Conservation (phyloP, 2,329 filamentous ascomycete genomes). For the Alternaria alternata region DNA sequence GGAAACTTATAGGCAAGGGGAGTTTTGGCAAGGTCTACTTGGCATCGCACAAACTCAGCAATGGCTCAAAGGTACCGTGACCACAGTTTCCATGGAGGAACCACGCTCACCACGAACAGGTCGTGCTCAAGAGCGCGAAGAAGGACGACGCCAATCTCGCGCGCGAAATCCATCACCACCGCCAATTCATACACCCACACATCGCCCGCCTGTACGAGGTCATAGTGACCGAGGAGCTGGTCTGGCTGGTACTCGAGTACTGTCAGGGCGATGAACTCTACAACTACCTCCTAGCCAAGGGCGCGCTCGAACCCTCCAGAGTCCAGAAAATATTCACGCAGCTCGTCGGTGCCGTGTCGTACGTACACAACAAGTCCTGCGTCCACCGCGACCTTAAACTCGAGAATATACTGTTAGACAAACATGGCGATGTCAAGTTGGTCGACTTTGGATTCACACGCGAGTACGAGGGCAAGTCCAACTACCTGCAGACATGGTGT, state of each 20-base stretch:
- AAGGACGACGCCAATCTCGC: conserved; percentile 96
- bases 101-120: conserved; percentile 62
- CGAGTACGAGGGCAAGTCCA: conserved; percentile 94
- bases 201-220: conserved; percentile 97
- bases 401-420: conserved; percentile 95
- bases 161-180: conserved; percentile 97
- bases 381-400: conserved; percentile 97
- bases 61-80: conserved; percentile 85
- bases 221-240: conserved; percentile 91
- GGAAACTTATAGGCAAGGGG: conserved; percentile 92
- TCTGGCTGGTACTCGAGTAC: conserved; percentile 97
- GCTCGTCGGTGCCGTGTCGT: conserved; percentile 90
- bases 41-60: conserved; percentile 94
- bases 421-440: conserved; percentile 95
- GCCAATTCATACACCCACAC: conserved; percentile 96
- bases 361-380: conserved; percentile 93
- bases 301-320: conserved; percentile 81
- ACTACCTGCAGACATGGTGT: conserved; percentile 96
- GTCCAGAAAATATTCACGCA: conserved; percentile 97
- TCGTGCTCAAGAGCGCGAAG: conserved; percentile 97
- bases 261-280: conserved; percentile 97
- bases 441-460: conserved; percentile 98
- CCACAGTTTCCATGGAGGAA: background rate
- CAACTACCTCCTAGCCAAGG: conserved; percentile 90
- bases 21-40: conserved; percentile 99